Conservation (phyloP, 2,329 filamentous ascomycete genomes). For the Lasiodiplodia sp. region DNA sequence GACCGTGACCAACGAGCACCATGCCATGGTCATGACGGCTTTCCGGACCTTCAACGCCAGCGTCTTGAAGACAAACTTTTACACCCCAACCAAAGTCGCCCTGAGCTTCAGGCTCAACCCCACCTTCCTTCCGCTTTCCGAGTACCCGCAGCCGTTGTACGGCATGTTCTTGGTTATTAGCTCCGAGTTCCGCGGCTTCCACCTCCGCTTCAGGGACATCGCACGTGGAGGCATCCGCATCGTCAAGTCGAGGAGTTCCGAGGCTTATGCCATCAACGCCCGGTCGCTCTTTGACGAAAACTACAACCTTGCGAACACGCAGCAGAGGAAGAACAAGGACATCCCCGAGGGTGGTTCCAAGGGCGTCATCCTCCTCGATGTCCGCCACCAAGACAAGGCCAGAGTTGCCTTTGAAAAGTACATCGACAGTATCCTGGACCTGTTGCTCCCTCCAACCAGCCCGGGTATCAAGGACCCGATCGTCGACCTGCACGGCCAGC, state of each 20-base stretch:
- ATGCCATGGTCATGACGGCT: conserved; percentile 96
- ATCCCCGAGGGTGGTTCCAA: conserved; percentile 98
- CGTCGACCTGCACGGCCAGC: conserved; percentile 91
- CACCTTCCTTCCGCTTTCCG: conserved; percentile 84
- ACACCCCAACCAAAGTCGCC: conserved; percentile 97
- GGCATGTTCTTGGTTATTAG: conserved; percentile 99
- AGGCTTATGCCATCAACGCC: conserved; percentile 95
- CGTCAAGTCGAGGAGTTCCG: conserved; percentile 95
- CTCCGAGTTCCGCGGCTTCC: conserved; percentile 95
- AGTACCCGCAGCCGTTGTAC: conserved; percentile 92
- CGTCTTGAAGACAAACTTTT: conserved; percentile 96
- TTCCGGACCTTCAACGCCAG: conserved; percentile 95
- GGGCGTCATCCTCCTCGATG: conserved; percentile 93
- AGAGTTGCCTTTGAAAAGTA: conserved; percentile 98
- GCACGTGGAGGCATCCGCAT: conserved; percentile 97
- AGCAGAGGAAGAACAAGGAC: conserved; percentile 99
- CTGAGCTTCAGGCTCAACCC: conserved; percentile 95
- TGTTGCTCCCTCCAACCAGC: conserved; percentile 85
- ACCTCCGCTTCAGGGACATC: conserved; percentile 96
- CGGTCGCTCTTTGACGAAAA: conserved; percentile 98
- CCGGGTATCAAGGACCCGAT: conserved; percentile 99
- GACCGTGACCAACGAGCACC: conserved; percentile 77
- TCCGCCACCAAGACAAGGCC: conserved; percentile 91
- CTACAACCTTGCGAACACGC: conserved; percentile 96
- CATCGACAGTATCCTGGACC: conserved; percentile 96